These are phyloP conservation scores for Decorospora gaudefroyi DNA, from an alignment of 2,329 filamentous ascomycete genomes.

Conservation along the genomic window DNA sequence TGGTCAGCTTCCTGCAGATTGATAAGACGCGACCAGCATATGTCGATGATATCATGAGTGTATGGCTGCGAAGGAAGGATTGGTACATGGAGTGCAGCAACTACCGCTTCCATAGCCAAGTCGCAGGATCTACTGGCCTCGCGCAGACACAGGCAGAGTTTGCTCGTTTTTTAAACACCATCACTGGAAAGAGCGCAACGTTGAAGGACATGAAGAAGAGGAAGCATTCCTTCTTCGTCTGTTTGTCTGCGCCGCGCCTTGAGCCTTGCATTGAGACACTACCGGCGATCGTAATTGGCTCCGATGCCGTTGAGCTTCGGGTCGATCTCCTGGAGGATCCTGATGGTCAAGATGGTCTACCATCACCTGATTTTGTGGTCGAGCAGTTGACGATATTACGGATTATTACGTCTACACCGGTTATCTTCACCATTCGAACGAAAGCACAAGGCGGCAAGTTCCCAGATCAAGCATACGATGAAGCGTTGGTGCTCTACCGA, in stretches of 20 bases:
- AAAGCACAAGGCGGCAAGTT: slow-evolving; percentile 85
- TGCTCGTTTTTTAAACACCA: slow-evolving; percentile 69
- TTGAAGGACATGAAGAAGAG: slow-evolving; percentile 66
- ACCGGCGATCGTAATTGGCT: slow-evolving; percentile 75
- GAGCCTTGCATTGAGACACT: slow-evolving; percentile 66
- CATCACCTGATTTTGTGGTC: slow-evolving; percentile 74
- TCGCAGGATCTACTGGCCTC: slow-evolving; percentile 56
- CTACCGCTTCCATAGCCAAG: slow-evolving; percentile 86
- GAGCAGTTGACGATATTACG: slow-evolving; percentile 81
- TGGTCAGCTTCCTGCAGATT: slow-evolving; percentile 83
- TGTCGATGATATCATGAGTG: slow-evolving; percentile 85
- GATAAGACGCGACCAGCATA: slow-evolving; percentile 94
- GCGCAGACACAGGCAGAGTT: slow-evolving; percentile 69
- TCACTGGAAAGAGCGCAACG: slow-evolving; percentile 64
- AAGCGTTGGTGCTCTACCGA: slow-evolving; percentile 74
- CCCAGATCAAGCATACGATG: slow-evolving; percentile 73
- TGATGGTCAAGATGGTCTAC: slow-evolving; percentile 60
- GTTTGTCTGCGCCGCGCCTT: slow-evolving; percentile 80
- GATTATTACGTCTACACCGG: slow-evolving; percentile 70
- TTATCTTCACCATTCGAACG: slow-evolving; percentile 92
- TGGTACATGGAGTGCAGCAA: slow-evolving; percentile 96
- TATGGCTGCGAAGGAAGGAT: slow-evolving; percentile 85
- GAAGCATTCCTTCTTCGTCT: slow-evolving; percentile 85
- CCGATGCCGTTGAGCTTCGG: slow-evolving; percentile 91
- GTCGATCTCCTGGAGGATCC: slow-evolving; percentile 85